These are phyloP conservation scores for Blechomonas ayalai DNA, from an alignment of 208 protist species.

Conservation along the genomic window DNA sequence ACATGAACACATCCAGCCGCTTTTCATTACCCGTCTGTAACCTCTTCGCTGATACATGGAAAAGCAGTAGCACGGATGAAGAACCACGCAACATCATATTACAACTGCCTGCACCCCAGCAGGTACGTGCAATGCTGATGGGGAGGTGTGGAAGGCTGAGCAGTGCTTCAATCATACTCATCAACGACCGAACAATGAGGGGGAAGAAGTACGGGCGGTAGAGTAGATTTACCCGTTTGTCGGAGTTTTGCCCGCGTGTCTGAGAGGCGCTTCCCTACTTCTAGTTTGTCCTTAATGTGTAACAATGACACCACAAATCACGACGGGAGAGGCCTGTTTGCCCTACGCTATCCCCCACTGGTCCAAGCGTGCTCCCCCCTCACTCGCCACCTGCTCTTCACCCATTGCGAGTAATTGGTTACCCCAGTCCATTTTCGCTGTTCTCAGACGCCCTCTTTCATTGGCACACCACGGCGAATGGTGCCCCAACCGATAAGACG, in stretches of 20 bases:
- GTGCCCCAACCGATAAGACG: constrained; percentile 95
- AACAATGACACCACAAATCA: background rate
- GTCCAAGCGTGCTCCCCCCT: background rate
- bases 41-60: too few species aligned
- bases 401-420: constrained; percentile 4
- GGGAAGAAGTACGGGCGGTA: too few species aligned
- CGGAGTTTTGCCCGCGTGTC: background rate
- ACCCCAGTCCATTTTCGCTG: constrained; percentile 6
- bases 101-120: too few species aligned
- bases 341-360: background rate
- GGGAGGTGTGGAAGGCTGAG: too few species aligned
- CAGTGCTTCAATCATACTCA: too few species aligned
- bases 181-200: too few species aligned
- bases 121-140: too few species aligned
- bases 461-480: constrained; percentile 69
- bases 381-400: constrained; percentile 7
- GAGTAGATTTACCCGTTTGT: too few species aligned
- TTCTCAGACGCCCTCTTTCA: constrained; percentile 37
- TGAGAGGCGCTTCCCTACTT: background rate
- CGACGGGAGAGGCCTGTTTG: background rate
- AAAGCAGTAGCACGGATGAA: too few species aligned
- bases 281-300: constrained; percentile 1
- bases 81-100: too few species aligned
- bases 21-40: too few species aligned
- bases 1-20: too few species aligned